Percentiles rank a stretch among this genome's conserved stretches.
Evolutionary conservation across 169 alveolate genomes (phyloP).

Genomic region (Perkinsus marinus): DNA sequence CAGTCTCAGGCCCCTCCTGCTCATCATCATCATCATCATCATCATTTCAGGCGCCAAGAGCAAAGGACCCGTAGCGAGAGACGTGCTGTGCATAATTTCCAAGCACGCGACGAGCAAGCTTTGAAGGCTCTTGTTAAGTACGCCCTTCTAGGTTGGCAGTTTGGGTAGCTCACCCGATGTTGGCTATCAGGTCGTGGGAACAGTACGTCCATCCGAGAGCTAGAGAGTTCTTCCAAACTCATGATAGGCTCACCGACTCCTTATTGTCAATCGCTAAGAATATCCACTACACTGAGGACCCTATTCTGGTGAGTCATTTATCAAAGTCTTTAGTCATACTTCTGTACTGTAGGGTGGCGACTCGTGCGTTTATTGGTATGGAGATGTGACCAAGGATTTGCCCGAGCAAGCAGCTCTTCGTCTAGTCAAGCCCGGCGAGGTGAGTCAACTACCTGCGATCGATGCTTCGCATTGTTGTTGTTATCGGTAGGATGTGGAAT

Average conservation of each 20-base stretch:
- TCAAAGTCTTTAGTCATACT: background rate
- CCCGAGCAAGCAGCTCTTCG: slow-evolving; percentile 9
- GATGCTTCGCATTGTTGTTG: background rate
- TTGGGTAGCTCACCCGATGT: background rate
- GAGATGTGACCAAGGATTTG: slow-evolving; percentile 26
- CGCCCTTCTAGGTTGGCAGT: background rate
- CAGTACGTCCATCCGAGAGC: slow-evolving; percentile 29
- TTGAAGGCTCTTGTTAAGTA: background rate
- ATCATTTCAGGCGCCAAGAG: background rate
- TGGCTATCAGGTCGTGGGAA: background rate
- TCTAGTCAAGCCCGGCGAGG: slow-evolving; percentile 26
- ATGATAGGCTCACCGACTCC: background rate
- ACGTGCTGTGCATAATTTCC: background rate
- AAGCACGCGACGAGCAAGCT: background rate
- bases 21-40: no score
- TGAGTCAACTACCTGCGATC: background rate
- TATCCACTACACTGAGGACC: slow-evolving; percentile 17
- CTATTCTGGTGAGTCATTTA: background rate
- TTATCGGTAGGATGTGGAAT: background rate
- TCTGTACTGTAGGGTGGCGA: slow-evolving; percentile 3
- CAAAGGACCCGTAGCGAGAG: background rate
- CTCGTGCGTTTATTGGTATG: slow-evolving; percentile 25
- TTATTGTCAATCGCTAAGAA: background rate
- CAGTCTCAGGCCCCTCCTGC: no score
- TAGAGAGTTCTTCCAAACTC: slow-evolving; percentile 17